Evolutionary conservation across 306 rosid genomes (phyloP), one percentile per base, ranked within the genome.

Genomic region (Abrus precatorius): DNA sequence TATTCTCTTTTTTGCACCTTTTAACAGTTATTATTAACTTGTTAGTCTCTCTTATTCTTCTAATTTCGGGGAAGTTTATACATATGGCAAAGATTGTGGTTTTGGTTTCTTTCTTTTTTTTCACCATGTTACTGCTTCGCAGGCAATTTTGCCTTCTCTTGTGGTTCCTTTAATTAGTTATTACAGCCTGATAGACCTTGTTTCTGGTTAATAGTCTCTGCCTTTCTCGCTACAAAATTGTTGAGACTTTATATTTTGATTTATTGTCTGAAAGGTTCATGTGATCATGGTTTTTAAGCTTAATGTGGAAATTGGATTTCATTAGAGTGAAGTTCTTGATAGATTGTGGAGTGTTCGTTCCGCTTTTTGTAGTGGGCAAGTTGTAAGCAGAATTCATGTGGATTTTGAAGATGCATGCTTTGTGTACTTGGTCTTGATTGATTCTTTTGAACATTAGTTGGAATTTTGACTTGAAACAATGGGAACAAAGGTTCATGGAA

Each of bases 1-100:
- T 90, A 86, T 47, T 84, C 83, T 84, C 82, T 75, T 47, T 53
- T 80, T 64, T 49, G 72, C 27, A 54, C 47, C 54, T 13, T 78
- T 68, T 72, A 7, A 59, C 71, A 77, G 68, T 64, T 74, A 74
- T 62, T 69, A 65, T 30, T 81, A 75, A 20, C 47, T 53, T 41
- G 27, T 65, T 83, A 71, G 63, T 66, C 67, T 65, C 75, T 70
- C 2, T 62, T 78, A 41, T 77, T 82, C 36, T 48, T 52, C 82
- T 84, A 56, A 72, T 78, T 76, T 69, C 49, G 53, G 64, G 54
- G 53, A 48, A 52, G 69, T 81, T 78, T 77, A 82, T 89, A 83
- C 88, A 80, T 81, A 75, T 83, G 82, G 83, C 45, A 2, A 76
- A 53, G 76, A 40, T 49, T 72, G 41, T 64, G 56, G 55, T 49